Conservation (phyloP, 768 basidiomycete species). For the Dictyophora rubrovolvata region DNA sequence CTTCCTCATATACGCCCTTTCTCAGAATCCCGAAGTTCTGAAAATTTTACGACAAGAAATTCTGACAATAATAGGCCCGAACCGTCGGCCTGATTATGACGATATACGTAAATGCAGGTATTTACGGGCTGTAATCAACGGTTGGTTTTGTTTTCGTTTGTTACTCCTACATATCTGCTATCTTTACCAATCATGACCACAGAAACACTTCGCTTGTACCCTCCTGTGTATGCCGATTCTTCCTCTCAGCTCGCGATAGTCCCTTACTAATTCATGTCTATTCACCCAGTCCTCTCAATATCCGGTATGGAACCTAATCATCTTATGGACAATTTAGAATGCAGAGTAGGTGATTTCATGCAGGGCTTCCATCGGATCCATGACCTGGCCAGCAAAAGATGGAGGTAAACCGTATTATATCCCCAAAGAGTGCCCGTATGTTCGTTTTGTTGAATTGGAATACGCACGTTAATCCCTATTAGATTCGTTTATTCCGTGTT, state of each 20-base stretch:
- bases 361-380: constrained; percentile 2
- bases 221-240: not conserved
- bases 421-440: not conserved
- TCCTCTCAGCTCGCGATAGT: not conserved
- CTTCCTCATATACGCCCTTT: constrained; percentile 35
- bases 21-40: constrained; percentile 34
- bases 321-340: not conserved
- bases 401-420: constrained; percentile 7
- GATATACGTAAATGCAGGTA: constrained; percentile 27
- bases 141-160: not conserved
- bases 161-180: not conserved
- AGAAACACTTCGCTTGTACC: not conserved
- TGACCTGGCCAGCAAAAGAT: not conserved
- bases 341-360: not conserved
- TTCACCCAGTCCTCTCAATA: not conserved
- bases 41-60: constrained; percentile 34
- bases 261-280: not conserved
- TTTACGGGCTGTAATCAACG: constrained; percentile 58
- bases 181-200: not conserved
- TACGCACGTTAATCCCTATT: not conserved
- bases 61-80: constrained; percentile 16
- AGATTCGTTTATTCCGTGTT: constrained; percentile 16
- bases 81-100: constrained; percentile 9
- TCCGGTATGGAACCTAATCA: not conserved
- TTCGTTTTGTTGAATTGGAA: not conserved